Evolutionary conservation across 768 basidiomycete genomes (phyloP).

Genomic region (Wakefieldia striispora): DNA sequence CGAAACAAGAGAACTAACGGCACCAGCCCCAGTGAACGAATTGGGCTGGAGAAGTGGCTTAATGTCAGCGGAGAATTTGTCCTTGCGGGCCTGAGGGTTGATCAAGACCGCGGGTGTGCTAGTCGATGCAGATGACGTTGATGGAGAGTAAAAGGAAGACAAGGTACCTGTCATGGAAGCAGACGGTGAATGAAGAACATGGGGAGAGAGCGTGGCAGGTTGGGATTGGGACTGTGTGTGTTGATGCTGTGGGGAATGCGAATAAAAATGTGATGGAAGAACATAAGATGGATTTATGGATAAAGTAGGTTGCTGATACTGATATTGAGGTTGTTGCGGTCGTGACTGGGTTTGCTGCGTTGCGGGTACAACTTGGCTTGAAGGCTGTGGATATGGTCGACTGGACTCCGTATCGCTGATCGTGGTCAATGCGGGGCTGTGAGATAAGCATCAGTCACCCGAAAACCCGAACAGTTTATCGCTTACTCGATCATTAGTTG

Average conservation of each 20-base stretch:
- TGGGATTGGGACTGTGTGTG: slow-evolving; percentile 32
- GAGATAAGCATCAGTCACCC: slow-evolving; percentile 13
- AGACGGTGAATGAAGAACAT: slow-evolving; percentile 62
- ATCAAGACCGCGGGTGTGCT: slow-evolving; percentile 30
- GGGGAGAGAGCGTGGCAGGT: slow-evolving; percentile 69
- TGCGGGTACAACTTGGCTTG: slow-evolving; percentile 39
- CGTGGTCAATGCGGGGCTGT: slow-evolving; percentile 59
- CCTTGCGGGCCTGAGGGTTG: slow-evolving; percentile 53
- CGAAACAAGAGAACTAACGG: slow-evolving; percentile 60
- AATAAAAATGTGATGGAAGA: slow-evolving; percentile 38
- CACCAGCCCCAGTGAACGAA: slow-evolving; percentile 66
- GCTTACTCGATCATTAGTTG: slow-evolving; percentile 71
- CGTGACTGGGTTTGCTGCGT: slow-evolving; percentile 35
- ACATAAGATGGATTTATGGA: slow-evolving; percentile 43
- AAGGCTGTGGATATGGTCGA: slow-evolving; percentile 44
- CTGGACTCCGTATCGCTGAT: slow-evolving; percentile 50
- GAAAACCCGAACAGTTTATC: slow-evolving; percentile 1
- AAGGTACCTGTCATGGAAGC: slow-evolving; percentile 30
- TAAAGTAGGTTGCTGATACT: slow-evolving; percentile 40
- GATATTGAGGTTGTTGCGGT: slow-evolving; percentile 37
- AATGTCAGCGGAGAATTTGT: slow-evolving; percentile 50
- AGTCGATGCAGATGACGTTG: slow-evolving; percentile 30
- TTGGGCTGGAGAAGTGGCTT: slow-evolving; percentile 56
- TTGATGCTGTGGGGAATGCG: slow-evolving; percentile 30
- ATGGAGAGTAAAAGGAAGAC: slow-evolving; percentile 40